Conservation (phyloP, 2,329 filamentous ascomycete species). For the Hymenotorrendiella dingleyae region DNA sequence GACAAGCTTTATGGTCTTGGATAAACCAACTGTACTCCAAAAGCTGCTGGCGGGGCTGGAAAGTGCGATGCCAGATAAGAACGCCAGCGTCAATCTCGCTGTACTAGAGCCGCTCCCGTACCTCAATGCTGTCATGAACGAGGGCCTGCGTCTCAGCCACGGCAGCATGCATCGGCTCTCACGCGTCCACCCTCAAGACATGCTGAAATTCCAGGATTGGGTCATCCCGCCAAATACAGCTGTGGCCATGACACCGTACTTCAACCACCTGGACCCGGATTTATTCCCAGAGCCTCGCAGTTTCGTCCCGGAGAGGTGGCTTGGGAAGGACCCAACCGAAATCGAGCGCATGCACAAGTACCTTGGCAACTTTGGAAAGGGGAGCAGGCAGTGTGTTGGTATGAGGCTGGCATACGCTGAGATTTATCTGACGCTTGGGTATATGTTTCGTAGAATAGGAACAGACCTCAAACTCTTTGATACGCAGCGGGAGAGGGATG, state of each 20-base stretch:
- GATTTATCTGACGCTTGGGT: not conserved
- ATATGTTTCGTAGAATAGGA: not conserved
- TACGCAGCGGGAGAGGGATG: not conserved
- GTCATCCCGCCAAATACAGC: constrained; percentile 27
- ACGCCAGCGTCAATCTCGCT: not conserved
- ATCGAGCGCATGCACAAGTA: constrained; percentile 34
- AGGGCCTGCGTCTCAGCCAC: constrained; percentile 14
- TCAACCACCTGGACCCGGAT: constrained; percentile 35
- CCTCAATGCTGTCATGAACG: not conserved
- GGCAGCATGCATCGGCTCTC: constrained; percentile 26
- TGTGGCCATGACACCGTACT: constrained; percentile 33
- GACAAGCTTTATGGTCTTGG: not conserved
- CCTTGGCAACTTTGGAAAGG: constrained; percentile 38
- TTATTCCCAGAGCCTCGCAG: constrained; percentile 33
- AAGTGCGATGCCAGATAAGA: not conserved
- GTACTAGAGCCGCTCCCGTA: not conserved
- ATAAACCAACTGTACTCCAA: not conserved
- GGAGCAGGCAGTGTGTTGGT: constrained; percentile 37
- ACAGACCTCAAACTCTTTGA: not conserved
- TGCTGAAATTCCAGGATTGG: constrained; percentile 12
- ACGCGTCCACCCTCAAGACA: constrained; percentile 21
- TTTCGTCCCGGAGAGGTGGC: constrained; percentile 37
- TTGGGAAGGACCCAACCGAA: constrained; percentile 14
- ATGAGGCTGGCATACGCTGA: constrained; percentile 11
- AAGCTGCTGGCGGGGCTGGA: not conserved